phyloP scores from a whole-genome alignment of 202 grass and related monocot genomes.

The Saccharum hybrid region DNA sequence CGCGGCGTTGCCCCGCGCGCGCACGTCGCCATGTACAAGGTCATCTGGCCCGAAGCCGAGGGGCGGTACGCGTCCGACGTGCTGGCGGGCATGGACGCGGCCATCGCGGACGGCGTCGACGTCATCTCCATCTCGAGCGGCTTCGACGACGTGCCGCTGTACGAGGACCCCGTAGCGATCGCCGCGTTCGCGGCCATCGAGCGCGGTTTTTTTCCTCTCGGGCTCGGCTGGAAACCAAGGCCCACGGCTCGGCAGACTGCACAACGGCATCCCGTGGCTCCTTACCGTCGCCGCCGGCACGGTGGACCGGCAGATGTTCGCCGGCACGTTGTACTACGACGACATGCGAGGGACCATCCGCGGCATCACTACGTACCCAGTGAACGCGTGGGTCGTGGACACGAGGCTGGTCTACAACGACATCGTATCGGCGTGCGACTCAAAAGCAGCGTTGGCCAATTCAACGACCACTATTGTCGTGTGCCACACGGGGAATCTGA shows the following conservation, averaged over 20 bases:
- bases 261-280: constrained; percentile 81
- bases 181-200: constrained; percentile 72
- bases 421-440: constrained; percentile 49
- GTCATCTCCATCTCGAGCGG: constrained; percentile 75
- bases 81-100: constrained; percentile 68
- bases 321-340: constrained; percentile 45
- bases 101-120: constrained; percentile 69
- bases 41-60: constrained; percentile 52
- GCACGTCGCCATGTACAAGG: constrained; percentile 80
- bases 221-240: constrained; percentile 67
- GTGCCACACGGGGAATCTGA: constrained; percentile 23
- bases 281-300: constrained; percentile 68
- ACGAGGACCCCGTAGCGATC: constrained; percentile 70
- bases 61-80: constrained; percentile 55
- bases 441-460: constrained; percentile 15
- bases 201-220: constrained; percentile 66
- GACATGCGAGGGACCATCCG: constrained; percentile 32
- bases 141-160: constrained; percentile 46
- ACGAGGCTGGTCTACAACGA: constrained; percentile 42
- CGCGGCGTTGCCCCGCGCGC: constrained; percentile 61
- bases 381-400: constrained; percentile 45
- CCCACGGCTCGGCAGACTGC: constrained; percentile 34
- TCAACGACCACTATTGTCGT: constrained; percentile 49
- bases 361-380: constrained; percentile 56
- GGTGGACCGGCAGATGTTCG: constrained; percentile 63